Conservation (phyloP, 371 early-diverging fungal species). For the Mortierella sp. region DNA sequence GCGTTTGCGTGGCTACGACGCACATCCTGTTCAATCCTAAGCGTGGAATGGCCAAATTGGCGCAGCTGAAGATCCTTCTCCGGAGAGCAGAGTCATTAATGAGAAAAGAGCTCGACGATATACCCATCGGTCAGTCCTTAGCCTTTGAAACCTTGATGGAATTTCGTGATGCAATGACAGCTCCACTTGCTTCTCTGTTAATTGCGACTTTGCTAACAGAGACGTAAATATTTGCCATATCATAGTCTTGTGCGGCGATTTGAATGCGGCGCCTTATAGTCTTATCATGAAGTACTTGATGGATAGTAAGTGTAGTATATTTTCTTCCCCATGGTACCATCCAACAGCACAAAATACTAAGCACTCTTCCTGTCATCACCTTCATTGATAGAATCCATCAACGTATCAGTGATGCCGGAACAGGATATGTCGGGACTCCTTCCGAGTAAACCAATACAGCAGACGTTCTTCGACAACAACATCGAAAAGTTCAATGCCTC, state of each 20-base stretch:
- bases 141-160: no score
- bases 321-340: neutral
- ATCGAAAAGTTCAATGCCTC: no score
- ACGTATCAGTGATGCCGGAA: slow-evolving; percentile 15
- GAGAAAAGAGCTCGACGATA: neutral
- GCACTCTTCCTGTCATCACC: neutral
- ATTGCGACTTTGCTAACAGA: no score
- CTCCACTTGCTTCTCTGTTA: no score
- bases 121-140: slow-evolving; percentile 18
- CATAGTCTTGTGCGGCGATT: neutral
- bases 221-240: no score
- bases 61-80: slow-evolving; percentile 36
- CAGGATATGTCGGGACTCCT: slow-evolving; percentile 16
- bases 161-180: no score
- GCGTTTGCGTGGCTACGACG: slow-evolving; percentile 40
- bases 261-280: neutral
- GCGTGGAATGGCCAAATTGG: slow-evolving; percentile 41
- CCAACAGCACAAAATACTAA: neutral
- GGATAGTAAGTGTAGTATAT: neutral
- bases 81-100: slow-evolving; percentile 11
- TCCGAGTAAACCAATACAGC: no score
- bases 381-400: neutral
- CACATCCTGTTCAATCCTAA: slow-evolving; percentile 36
- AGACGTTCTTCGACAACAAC: slow-evolving; percentile 10
- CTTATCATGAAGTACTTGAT: no score